These are phyloP conservation scores for Alloascoidea hylecoeti DNA, from an alignment of 805 yeast species.

Conservation along the genomic window DNA sequence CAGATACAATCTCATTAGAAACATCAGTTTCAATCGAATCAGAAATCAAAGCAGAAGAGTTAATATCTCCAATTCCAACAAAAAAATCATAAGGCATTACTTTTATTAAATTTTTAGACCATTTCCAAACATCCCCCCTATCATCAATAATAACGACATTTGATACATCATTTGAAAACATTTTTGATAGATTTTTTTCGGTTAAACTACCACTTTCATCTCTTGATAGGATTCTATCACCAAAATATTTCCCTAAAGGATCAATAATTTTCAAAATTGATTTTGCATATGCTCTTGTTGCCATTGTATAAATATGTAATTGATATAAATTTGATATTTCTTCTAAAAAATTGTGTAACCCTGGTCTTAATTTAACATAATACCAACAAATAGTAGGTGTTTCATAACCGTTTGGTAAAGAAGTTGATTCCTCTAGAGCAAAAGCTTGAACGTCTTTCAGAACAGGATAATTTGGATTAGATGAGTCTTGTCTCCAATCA, in stretches of 20 bases:
- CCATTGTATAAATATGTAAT: conserved; percentile 96
- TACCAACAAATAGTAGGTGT: conserved; percentile 54
- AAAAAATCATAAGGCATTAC: conserved; percentile 94
- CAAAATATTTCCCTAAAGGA: conserved; percentile 77
- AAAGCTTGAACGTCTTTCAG: conserved; percentile 73
- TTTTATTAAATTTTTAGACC: conserved; percentile 84
- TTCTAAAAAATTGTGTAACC: conserved; percentile 58
- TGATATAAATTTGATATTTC: conserved; percentile 57
- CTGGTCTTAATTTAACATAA: conserved; percentile 87
- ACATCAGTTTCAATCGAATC: conserved; percentile 63
- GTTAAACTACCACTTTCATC: conserved; percentile 92
- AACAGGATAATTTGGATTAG: conserved; percentile 73
- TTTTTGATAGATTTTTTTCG: conserved; percentile 72
- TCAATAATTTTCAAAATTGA: conserved; percentile 86
- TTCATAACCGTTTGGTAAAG: conserved; percentile 2
- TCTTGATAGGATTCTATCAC: conserved; percentile 80
- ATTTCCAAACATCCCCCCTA: conserved; percentile 97
- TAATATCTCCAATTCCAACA: conserved; percentile 95
- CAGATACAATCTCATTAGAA: too few species aligned
- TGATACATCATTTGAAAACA: conserved; percentile 77
- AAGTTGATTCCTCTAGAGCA: conserved; percentile 49
- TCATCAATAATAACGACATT: conserved; percentile 96
- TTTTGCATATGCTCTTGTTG: conserved; percentile 85
- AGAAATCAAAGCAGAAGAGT: conserved; percentile 16
- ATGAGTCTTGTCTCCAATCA: conserved; percentile 84